Evolutionary conservation across 768 basidiomycete species (phyloP).

Genomic region (Pisolithus tinctorius): DNA sequence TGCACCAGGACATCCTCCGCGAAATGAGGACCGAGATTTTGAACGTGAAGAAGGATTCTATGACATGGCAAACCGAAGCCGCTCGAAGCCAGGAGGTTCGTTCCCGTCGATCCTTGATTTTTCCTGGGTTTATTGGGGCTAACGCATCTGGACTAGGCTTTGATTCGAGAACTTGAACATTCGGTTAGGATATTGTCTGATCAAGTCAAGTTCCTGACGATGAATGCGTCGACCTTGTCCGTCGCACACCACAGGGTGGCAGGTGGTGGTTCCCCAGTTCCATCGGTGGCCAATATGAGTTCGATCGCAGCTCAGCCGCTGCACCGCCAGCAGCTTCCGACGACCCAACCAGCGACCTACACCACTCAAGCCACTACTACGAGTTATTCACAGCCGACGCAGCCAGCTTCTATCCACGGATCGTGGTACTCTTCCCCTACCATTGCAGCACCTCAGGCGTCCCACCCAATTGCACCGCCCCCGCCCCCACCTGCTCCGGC

Average conservation of each 20-base stretch:
- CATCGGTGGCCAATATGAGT: slow-evolving; percentile 22
- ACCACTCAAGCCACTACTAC: slow-evolving; percentile 25
- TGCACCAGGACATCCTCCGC: slow-evolving; percentile 76
- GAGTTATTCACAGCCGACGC: slow-evolving; percentile 27
- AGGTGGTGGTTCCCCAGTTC: slow-evolving; percentile 27
- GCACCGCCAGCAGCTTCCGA: slow-evolving; percentile 30
- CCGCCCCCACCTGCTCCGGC: slow-evolving; percentile 34
- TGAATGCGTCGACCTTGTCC: slow-evolving; percentile 37
- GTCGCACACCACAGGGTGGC: slow-evolving; percentile 32
- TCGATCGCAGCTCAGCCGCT: slow-evolving; percentile 31
- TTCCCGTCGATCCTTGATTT: slow-evolving; percentile 1
- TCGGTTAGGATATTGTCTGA: slow-evolving; percentile 69
- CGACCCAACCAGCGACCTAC: slow-evolving; percentile 30
- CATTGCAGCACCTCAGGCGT: slow-evolving; percentile 78
- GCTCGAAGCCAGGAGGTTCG: slow-evolving; percentile 74
- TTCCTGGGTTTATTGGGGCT: slow-evolving; percentile 5
- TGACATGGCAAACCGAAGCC: slow-evolving; percentile 75
- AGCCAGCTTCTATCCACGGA: slow-evolving; percentile 22
- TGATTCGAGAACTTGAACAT: slow-evolving; percentile 78
- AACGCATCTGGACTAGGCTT: slow-evolving; percentile 50
- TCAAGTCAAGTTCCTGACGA: slow-evolving; percentile 72
- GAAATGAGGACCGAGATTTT: slow-evolving; percentile 73
- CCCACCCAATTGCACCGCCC: slow-evolving; percentile 69
- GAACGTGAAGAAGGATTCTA: slow-evolving; percentile 71
- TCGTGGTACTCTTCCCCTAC: slow-evolving; percentile 53